phyloP scores from a whole-genome alignment of 2,329 filamentous ascomycete species.

The Biscogniauxia sp. region DNA sequence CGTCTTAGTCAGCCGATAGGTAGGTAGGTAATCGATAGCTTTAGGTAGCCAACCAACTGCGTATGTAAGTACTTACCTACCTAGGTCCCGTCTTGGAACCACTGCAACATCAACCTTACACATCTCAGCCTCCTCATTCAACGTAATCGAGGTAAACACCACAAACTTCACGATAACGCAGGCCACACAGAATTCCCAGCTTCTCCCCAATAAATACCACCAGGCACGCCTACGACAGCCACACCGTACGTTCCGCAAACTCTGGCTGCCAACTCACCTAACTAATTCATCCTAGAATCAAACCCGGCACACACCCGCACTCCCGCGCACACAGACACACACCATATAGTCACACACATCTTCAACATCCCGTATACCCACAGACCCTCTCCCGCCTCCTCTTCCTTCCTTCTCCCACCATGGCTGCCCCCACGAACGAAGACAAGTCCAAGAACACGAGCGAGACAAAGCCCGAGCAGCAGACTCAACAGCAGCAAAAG shows the following conservation, averaged over 20 bases:
- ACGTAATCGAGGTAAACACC: neutral
- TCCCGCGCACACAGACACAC: neutral
- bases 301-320: neutral
- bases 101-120: neutral
- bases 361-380: neutral
- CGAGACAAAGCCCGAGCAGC: constrained; percentile 44
- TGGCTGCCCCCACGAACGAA: constrained; percentile 36
- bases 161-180: neutral
- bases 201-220: constrained; percentile 15
- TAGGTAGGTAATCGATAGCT: no score
- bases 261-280: neutral
- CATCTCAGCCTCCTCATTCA: neutral
- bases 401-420: constrained; percentile 19
- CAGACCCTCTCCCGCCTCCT: constrained; percentile 2
- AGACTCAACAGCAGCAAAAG: constrained; percentile 57
- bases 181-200: neutral
- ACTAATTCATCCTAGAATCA: neutral
- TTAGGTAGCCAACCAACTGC: no score
- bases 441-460: constrained; percentile 39
- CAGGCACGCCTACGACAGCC: constrained; percentile 9
- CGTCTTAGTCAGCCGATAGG: no score
- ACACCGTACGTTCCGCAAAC: neutral
- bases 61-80: no score
- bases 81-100: no score
- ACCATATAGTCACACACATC: neutral